Percentiles rank a stretch among this genome's conserved stretches.
These are phyloP conservation scores for Huntiella moniliformis DNA, from an alignment of 2,329 filamentous ascomycete genomes.

Conservation along the genomic window DNA sequence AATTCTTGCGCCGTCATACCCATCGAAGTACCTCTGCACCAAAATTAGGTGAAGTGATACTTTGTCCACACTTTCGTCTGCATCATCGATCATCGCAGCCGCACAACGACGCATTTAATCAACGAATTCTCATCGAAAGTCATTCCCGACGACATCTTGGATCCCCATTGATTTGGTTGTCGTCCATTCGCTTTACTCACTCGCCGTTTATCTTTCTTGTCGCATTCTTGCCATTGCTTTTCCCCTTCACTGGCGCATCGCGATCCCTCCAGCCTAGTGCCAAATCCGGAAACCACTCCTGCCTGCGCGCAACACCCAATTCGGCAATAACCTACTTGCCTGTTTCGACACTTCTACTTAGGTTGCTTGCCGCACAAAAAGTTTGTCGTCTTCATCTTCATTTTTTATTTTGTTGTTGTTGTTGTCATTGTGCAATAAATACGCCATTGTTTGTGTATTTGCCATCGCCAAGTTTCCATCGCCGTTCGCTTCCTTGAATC, in stretches of 20 bases:
- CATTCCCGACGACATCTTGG: background rate
- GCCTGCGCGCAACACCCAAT: too few species aligned
- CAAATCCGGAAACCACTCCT: too few species aligned
- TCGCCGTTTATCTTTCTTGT: background rate
- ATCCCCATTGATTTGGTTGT: conserved; percentile 9
- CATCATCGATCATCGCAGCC: background rate
- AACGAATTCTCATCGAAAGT: background rate
- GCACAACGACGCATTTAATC: background rate
- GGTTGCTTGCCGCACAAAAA: too few species aligned
- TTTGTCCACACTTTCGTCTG: background rate
- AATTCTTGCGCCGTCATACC: conserved; percentile 7
- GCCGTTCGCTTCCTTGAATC: too few species aligned
- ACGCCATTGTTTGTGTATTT: too few species aligned
- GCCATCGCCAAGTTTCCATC: too few species aligned
- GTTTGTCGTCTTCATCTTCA: too few species aligned
- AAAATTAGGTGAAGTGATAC: conserved; percentile 10
- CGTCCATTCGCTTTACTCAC: background rate
- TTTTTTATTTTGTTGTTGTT: too few species aligned
- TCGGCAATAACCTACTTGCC: too few species aligned
- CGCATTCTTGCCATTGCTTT: background rate
- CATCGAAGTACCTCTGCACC: conserved; percentile 9
- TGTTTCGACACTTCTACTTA: too few species aligned
- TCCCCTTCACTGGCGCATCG: background rate
- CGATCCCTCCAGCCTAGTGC: background rate
- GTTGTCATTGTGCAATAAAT: too few species aligned